These are phyloP conservation scores for Rhododendron griersonianum DNA, from an alignment of 148 eudicot genomes.

Conservation along the genomic window DNA sequence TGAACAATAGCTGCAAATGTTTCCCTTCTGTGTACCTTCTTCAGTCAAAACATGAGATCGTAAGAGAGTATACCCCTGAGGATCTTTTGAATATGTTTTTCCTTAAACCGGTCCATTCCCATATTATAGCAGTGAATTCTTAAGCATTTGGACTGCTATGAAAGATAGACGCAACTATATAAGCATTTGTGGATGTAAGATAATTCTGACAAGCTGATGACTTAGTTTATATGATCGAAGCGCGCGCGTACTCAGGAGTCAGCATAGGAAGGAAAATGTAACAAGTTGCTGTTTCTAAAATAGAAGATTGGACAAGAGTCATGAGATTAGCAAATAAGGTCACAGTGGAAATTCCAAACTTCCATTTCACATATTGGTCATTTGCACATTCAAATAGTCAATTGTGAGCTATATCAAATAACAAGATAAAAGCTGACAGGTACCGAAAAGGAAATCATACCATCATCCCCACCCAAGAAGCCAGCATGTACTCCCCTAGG, in stretches of 20 bases:
- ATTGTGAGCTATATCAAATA: background rate
- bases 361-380: background rate
- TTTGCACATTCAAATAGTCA: background rate
- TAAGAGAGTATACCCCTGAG: background rate
- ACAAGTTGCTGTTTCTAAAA: background rate
- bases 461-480: slow-evolving; percentile 99
- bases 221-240: background rate
- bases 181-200: background rate
- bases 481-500: slow-evolving; percentile 69
- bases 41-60: background rate
- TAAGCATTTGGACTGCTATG: background rate
- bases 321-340: background rate
- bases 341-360: background rate
- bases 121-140: background rate
- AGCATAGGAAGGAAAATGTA: background rate
- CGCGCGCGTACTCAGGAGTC: background rate
- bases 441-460: slow-evolving; percentile 30
- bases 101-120: background rate
- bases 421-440: background rate
- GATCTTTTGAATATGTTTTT: background rate
- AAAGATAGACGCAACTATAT: background rate
- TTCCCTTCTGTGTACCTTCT: background rate
- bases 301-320: background rate
- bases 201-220: background rate
- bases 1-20: background rate